Percentiles rank a stretch among this genome's conserved stretches.
phyloP scores from a whole-genome alignment of 331 rosid species.

The Quercus lobata region DNA sequence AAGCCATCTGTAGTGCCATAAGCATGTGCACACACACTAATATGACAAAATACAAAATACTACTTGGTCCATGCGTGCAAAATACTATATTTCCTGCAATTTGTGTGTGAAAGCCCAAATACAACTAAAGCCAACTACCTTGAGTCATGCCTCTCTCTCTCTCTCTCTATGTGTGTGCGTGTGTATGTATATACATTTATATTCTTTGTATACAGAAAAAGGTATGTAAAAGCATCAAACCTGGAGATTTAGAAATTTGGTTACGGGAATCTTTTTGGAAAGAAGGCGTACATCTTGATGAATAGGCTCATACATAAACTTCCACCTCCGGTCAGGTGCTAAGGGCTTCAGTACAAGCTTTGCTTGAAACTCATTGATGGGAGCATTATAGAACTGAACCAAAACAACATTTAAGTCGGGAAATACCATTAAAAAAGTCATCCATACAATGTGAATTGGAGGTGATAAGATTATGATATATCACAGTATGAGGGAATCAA shows the following conservation, averaged over 20 bases:
- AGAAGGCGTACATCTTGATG: slow-evolving; percentile 71
- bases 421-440: background rate
- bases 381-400: slow-evolving; percentile 83
- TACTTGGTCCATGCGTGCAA: background rate
- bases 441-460: background rate
- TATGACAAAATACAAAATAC: background rate
- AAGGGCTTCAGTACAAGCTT: slow-evolving; percentile 89
- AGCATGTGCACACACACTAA: background rate
- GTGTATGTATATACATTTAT: too few species aligned
- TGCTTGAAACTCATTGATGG: slow-evolving; percentile 70
- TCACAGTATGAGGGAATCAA: background rate
- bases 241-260: slow-evolving; percentile 86
- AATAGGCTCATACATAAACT: slow-evolving; percentile 75
- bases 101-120: too few species aligned
- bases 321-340: slow-evolving; percentile 77
- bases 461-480: background rate
- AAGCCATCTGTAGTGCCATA: background rate
- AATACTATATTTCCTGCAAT: background rate
- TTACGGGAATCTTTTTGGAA: slow-evolving; percentile 85
- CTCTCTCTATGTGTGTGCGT: too few species aligned
- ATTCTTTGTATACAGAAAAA: background rate
- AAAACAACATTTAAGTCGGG: background rate
- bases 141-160: too few species aligned
- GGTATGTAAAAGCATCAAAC: slow-evolving; percentile 31
- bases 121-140: too few species aligned